These are phyloP conservation scores for Phytophthora megakarya DNA, from an alignment of 352 stramenopile genomes.

Conservation along the genomic window DNA sequence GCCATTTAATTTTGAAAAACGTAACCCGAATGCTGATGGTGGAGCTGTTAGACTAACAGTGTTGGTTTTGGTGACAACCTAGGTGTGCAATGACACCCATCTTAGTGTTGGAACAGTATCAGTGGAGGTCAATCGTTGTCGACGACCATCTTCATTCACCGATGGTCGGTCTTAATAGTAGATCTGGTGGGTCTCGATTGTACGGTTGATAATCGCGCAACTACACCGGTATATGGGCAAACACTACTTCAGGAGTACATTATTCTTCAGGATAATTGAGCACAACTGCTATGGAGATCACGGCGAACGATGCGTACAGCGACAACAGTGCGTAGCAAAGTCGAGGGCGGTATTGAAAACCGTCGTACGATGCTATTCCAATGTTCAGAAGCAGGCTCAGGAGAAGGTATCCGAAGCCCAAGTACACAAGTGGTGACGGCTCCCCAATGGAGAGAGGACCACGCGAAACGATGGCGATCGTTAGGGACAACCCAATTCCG, in stretches of 20 bases:
- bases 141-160: too few species aligned
- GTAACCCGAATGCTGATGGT: too few species aligned
- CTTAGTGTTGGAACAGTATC: too few species aligned
- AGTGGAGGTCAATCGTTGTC: too few species aligned
- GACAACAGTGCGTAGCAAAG: conserved; percentile 65
- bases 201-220: background rate
- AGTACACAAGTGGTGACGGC: conserved; percentile 61
- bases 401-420: conserved; percentile 74
- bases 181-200: background rate
- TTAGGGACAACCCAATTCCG: conserved; percentile 69
- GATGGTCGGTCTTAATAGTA: too few species aligned
- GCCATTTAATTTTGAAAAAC: too few species aligned
- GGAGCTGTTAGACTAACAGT: too few species aligned
- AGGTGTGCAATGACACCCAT: too few species aligned
- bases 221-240: too few species aligned
- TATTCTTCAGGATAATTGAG: conserved; percentile 37
- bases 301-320: conserved; percentile 69
- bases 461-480: conserved; percentile 57
- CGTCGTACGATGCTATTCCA: conserved; percentile 50
- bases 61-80: too few species aligned
- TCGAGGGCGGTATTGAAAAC: conserved; percentile 60
- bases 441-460: conserved; percentile 62
- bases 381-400: conserved; percentile 74
- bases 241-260: conserved; percentile 4
- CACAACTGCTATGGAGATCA: conserved; percentile 68